A percentile compares a stretch with the other conserved stretches of the same genome.
Evolutionary conservation across 805 yeast species (phyloP).

Genomic region (Candida michaelii): DNA sequence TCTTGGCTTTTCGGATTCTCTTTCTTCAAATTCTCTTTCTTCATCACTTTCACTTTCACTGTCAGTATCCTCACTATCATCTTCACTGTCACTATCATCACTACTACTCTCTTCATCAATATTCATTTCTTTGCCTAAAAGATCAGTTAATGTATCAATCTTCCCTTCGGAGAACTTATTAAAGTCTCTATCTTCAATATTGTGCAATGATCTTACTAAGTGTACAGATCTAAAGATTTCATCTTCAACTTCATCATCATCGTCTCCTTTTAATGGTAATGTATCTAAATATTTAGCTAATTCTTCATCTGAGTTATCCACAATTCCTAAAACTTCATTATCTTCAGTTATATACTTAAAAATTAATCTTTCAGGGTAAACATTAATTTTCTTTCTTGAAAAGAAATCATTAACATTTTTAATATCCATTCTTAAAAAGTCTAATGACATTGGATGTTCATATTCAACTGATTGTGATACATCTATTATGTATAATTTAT

Average conservation of each 20-base stretch:
- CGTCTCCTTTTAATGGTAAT: constrained; percentile 59
- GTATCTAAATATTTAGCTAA: constrained; percentile 44
- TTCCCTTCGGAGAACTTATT: constrained; percentile 76
- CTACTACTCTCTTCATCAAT: constrained; percentile 15
- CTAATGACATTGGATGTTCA: constrained; percentile 95
- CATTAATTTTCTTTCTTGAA: constrained; percentile 63
- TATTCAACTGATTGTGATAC: constrained; percentile 98
- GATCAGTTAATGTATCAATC: constrained; percentile 70
- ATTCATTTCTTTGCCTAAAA: constrained; percentile 39
- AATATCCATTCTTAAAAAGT: constrained; percentile 95
- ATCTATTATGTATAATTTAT: constrained; percentile 81
- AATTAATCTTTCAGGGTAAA: constrained; percentile 77
- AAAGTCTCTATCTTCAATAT: constrained; percentile 88
- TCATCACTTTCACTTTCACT: constrained; percentile 35
- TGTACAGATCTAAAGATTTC: constrained; percentile 83
- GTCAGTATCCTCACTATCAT: constrained; percentile 23
- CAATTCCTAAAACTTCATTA: constrained; percentile 36
- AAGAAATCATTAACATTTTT: constrained; percentile 92
- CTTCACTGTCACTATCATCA: constrained; percentile 8
- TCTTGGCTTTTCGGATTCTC: constrained; percentile 26
- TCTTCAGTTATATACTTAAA: constrained; percentile 72
- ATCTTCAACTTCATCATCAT: constrained; percentile 64
- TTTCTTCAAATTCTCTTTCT: constrained; percentile 14
- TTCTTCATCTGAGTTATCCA: constrained; percentile 41
- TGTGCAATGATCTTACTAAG: constrained; percentile 73